A percentile compares a stretch with the other conserved stretches of the same genome.
Conservation (phyloP, 257 asterid species). For the Fraxinus pennsylvanica region DNA sequence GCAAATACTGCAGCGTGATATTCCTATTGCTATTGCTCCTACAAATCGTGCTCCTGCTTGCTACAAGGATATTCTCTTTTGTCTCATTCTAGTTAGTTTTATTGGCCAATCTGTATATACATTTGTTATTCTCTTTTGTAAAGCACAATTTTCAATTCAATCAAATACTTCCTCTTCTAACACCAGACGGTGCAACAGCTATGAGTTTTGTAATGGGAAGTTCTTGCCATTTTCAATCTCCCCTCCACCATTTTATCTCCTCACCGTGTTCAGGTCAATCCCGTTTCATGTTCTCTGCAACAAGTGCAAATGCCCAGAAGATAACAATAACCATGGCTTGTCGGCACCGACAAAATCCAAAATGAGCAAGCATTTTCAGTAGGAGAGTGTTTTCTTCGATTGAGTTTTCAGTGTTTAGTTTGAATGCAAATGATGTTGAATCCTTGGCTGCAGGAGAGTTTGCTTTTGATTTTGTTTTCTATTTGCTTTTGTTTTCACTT, state of each 20-base stretch:
- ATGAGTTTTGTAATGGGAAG: slow-evolving; percentile 37
- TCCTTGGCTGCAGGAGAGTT: neutral
- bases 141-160: too few species aligned
- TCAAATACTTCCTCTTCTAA: too few species aligned
- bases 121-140: too few species aligned
- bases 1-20: too few species aligned
- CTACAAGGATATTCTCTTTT: too few species aligned
- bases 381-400: slow-evolving; percentile 53
- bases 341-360: slow-evolving; percentile 36
- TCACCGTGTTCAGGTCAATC: slow-evolving; percentile 33
- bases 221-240: slow-evolving; percentile 43
- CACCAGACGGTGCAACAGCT: slow-evolving; percentile 17
- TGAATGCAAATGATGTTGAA: slow-evolving; percentile 42
- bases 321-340: slow-evolving; percentile 31
- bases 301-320: slow-evolving; percentile 31
- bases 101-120: too few species aligned
- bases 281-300: slow-evolving; percentile 30
- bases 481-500: too few species aligned
- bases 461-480: neutral
- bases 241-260: slow-evolving; percentile 39
- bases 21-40: too few species aligned
- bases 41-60: too few species aligned
- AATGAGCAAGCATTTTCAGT: slow-evolving; percentile 31
- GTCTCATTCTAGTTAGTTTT: too few species aligned
- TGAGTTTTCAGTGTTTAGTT: slow-evolving; percentile 58